phyloP scores from a whole-genome alignment of 805 yeast species.

The Pichia cephalocereana region DNA sequence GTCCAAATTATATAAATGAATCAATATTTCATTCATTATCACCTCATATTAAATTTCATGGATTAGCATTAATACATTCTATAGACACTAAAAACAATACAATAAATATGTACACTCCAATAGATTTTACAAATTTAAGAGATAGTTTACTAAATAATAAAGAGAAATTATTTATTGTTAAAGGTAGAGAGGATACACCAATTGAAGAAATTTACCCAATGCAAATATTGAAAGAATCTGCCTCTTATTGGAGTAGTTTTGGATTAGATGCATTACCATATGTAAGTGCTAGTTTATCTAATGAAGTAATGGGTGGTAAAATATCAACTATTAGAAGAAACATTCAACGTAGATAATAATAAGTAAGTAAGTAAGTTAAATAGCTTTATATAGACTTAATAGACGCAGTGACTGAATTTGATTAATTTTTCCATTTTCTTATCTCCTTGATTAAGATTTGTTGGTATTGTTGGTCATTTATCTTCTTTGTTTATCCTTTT shows the following conservation, averaged over 20 bases:
- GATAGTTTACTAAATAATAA: constrained; percentile 12
- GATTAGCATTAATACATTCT: constrained; percentile 62
- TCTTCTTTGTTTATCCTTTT: too few relatives aligned
- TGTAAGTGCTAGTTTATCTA: constrained; percentile 28
- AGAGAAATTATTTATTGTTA: constrained; percentile 33
- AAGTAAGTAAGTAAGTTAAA: too few relatives aligned
- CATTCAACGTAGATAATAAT: constrained; percentile 26
- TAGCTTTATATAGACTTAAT: too few relatives aligned
- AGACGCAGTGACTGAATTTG: too few relatives aligned
- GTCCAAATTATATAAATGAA: constrained; percentile 22
- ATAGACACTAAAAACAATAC: constrained; percentile 31
- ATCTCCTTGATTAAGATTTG: too few relatives aligned
- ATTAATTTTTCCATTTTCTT: too few relatives aligned
- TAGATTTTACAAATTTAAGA: constrained; percentile 9
- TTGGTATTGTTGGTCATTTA: too few relatives aligned
- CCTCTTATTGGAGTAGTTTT: neutral
- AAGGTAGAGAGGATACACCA: constrained; percentile 64
- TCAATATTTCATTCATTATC: constrained; percentile 5
- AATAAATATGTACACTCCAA: constrained; percentile 53
- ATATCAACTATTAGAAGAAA: constrained; percentile 41
- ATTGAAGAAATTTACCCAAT: constrained; percentile 25
- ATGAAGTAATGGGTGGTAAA: constrained; percentile 35
- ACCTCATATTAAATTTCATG: constrained; percentile 28
- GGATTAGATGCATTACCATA: constrained; percentile 25
- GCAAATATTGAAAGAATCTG: neutral